Evolutionary conservation across 768 basidiomycete genomes (phyloP), one percentile per base, ranked within the genome.

Genomic region (Amanita fuliginea): DNA sequence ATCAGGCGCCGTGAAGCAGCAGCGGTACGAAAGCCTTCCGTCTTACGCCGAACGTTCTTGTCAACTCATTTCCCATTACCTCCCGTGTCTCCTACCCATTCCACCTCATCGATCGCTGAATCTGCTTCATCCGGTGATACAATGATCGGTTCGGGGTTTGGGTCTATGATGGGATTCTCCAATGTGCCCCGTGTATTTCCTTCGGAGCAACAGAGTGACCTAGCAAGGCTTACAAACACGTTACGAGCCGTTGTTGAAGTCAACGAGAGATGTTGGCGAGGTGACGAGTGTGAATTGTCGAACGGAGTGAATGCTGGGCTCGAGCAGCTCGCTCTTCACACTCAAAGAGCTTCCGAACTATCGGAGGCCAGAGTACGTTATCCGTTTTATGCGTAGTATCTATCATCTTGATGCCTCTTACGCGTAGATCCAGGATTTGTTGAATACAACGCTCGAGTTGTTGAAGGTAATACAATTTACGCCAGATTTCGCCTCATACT

Each of bases 1-100:
- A 77, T 95, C 48, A 90, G 84, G 65, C 80, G 94, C 67, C 80
- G 89, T 60, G 87, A 94, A 74, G 86, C 90, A 67, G 85, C 87
- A 71, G 84, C 87, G 75, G 89, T 87, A 85, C 78, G 88, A 72
- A 67, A 64, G 65, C 70, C 71, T 70, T 71, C 79, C 70, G 73
- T 74, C 70, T 72, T 77, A 66, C 74, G 72, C 71, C 77, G 75
- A 65, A 64, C 72, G 64, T 77, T 75, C 68, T 68, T 81, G 61
- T 76, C 74, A 68, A 73, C 85, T 86, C 79, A 86, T 70, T 73
- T 83, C 67, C 64, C 72, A 49, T 78, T 84, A 59, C 71, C 75
- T 62, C 62, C 64, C 51, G 57, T 66, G 2, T 54, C 68, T 41
- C 63, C 66, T 24, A 54, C 62, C 22, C 57, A 59, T 46, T 67